These are phyloP conservation scores for Cryptosporidium ryanae DNA, from an alignment of 169 alveolate species.

Conservation along the genomic window DNA sequence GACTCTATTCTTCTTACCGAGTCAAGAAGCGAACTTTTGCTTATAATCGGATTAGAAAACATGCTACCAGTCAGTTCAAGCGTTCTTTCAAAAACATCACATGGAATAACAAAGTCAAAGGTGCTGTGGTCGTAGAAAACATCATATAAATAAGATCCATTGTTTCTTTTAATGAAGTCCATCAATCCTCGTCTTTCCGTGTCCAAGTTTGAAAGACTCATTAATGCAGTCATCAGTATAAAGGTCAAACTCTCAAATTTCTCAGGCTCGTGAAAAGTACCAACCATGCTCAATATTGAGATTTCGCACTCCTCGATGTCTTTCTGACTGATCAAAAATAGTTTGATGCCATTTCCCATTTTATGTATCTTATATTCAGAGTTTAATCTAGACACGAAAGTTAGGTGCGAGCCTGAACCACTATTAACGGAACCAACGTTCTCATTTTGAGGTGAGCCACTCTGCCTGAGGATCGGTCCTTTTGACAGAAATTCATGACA, in stretches of 20 bases:
- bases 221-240: slow-evolving; percentile 13
- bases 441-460: no score
- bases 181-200: neutral
- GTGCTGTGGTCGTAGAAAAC: neutral
- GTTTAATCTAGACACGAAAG: neutral
- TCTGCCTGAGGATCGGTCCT: no score
- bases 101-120: neutral
- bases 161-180: slow-evolving; percentile 9
- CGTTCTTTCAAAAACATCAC: neutral
- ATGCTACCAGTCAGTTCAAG: neutral
- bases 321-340: slow-evolving; percentile 2
- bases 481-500: no score
- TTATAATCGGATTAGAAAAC: slow-evolving; percentile 3
- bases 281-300: slow-evolving; percentile 18
- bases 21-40: neutral
- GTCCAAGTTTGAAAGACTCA: neutral
- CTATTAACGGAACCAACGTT: neutral
- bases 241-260: slow-evolving; percentile 18
- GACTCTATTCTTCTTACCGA: no score
- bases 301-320: neutral
- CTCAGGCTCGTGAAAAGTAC: slow-evolving; percentile 2
- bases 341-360: slow-evolving; percentile 1
- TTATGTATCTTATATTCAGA: neutral
- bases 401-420: neutral
- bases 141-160: neutral